A percentile compares a stretch with the other conserved stretches of the same genome.
Evolutionary conservation across 495 filamentous ascomycete genomes (phyloP).

Genomic region (Aspergillus diversus): DNA sequence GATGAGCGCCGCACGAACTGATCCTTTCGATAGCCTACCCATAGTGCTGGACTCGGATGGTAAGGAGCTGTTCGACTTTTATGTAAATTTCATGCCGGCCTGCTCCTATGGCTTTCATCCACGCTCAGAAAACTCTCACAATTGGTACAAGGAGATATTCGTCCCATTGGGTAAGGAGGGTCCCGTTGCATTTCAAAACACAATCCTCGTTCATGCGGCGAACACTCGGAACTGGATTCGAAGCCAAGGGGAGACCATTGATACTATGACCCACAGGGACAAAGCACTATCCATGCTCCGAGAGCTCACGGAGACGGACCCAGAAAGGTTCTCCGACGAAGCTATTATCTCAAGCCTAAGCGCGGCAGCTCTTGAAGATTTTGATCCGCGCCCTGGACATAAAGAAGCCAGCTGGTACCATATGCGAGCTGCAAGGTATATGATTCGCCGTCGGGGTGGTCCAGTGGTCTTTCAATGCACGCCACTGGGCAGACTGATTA

Average conservation of each 20-base stretch:
- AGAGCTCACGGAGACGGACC: conserved; percentile 34
- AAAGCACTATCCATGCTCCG: conserved; percentile 39
- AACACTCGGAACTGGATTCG: conserved; percentile 45
- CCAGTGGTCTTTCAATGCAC: conserved; percentile 41
- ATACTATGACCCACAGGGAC: conserved; percentile 35
- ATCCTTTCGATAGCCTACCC: conserved; percentile 43
- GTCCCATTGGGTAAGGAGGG: conserved; percentile 46
- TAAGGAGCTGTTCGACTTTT: conserved; percentile 43
- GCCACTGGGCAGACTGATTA: conserved; percentile 45
- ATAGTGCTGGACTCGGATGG: conserved; percentile 35
- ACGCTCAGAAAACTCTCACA: conserved; percentile 39
- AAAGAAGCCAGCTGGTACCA: conserved; percentile 45
- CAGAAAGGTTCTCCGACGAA: conserved; percentile 38
- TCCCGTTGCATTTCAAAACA: conserved; percentile 42
- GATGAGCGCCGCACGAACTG: conserved; percentile 41
- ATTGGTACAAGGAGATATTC: conserved; percentile 44
- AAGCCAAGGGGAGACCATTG: conserved; percentile 33
- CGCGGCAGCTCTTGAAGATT: conserved; percentile 46
- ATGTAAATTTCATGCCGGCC: conserved; percentile 44
- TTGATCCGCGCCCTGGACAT: conserved; percentile 42
- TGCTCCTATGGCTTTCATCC: conserved; percentile 43
- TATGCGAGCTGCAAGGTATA: conserved; percentile 44
- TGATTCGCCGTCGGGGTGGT: conserved; percentile 44
- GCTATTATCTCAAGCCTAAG: conserved; percentile 44
- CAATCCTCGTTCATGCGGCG: conserved; percentile 42